Evolutionary conservation across 352 stramenopile genomes (phyloP).

Genomic region (Pythium scleroteichum): DNA sequence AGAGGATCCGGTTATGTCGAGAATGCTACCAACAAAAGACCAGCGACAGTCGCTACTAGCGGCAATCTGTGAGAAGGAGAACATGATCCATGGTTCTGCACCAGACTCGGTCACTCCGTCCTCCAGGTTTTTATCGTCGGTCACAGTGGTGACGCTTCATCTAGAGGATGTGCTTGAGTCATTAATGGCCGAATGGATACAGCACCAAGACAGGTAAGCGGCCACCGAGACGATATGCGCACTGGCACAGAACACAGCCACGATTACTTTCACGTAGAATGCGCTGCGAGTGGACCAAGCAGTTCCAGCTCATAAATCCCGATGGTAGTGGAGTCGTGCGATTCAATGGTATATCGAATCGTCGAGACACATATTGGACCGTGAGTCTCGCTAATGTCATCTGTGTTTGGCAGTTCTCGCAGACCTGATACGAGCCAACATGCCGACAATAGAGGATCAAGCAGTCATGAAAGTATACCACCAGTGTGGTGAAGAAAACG

Average conservation of each 20-base stretch:
- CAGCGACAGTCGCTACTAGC: conserved; percentile 46
- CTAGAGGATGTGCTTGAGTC: conserved; percentile 71
- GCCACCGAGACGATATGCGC: no score
- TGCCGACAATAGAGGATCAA: conserved; percentile 49
- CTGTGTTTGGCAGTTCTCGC: conserved; percentile 44
- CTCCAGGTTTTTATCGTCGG: conserved; percentile 13
- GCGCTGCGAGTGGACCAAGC: conserved; percentile 52
- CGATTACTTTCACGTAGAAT: conserved; percentile 31
- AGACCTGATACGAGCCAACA: conserved; percentile 53
- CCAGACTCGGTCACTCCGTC: conserved; percentile 9
- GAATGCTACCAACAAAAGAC: conserved; percentile 52
- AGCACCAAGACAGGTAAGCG: conserved; percentile 57
- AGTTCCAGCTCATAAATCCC: conserved; percentile 65
- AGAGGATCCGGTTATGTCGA: conserved; percentile 43
- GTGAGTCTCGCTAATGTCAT: conserved; percentile 5
- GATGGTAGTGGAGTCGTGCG: conserved; percentile 62
- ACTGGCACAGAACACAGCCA: no score
- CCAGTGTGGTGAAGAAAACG: conserved; percentile 79
- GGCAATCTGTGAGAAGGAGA: conserved; percentile 28
- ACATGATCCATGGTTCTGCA: conserved; percentile 29
- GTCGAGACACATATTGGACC: no score
- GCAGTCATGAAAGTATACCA: conserved; percentile 71
- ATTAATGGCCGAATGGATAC: conserved; percentile 73
- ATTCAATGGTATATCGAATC: conserved; percentile 41
- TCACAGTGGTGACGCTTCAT: conserved; percentile 37